phyloP scores from a whole-genome alignment of 2,329 filamentous ascomycete genomes.

The Colletotrichum paranaense region DNA sequence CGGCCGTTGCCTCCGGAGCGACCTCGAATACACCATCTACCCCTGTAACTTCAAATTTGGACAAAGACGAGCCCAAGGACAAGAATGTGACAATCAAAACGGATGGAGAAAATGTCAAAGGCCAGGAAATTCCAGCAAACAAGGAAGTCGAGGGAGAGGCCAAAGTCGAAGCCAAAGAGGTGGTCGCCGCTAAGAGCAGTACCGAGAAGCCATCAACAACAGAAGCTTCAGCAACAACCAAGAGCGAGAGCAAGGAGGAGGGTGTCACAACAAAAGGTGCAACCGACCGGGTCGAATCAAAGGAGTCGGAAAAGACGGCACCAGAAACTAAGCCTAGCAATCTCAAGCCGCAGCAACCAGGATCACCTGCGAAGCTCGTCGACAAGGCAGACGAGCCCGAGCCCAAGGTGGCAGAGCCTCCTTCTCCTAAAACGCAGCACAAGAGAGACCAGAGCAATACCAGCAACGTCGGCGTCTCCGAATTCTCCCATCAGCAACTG shows the following conservation, averaged over 20 bases:
- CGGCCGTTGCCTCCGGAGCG: constrained; percentile 18
- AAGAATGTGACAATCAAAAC: background rate
- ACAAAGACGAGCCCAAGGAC: constrained; percentile 17
- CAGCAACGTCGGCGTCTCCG: constrained; percentile 66
- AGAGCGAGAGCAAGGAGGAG: background rate
- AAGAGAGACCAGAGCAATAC: constrained; percentile 50
- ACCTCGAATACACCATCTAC: constrained; percentile 28
- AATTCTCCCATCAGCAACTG: constrained; percentile 91
- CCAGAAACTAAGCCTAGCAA: background rate
- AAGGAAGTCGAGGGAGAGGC: background rate
- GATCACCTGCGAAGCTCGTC: constrained; percentile 19
- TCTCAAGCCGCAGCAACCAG: background rate
- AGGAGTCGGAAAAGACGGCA: background rate
- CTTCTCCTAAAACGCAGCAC: background rate
- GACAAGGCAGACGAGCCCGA: constrained; percentile 34
- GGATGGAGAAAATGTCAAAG: constrained; percentile 16
- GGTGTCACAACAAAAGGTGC: background rate
- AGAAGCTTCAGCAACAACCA: background rate
- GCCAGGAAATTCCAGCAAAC: background rate
- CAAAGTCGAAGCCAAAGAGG: background rate
- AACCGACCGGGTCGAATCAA: background rate
- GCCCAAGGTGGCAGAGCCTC: constrained; percentile 15
- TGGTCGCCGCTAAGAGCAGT: background rate
- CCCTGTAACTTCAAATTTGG: constrained; percentile 21
- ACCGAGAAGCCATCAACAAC: background rate